Conservation (phyloP, 306 rosid species). For the Rosa multiflora region DNA sequence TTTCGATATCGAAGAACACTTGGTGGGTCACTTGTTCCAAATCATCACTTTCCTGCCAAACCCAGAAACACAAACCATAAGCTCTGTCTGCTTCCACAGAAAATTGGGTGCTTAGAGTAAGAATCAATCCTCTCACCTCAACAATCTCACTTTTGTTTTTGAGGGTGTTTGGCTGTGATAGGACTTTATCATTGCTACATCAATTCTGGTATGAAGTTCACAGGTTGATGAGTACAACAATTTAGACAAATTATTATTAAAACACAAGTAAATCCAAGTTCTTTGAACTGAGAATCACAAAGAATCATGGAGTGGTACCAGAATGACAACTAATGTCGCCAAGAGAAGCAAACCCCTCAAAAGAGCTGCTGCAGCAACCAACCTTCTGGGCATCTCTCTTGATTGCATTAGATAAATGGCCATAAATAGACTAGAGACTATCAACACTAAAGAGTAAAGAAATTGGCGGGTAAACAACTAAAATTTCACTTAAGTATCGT, state of each 20-base stretch:
- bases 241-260: neutral
- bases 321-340: constrained; percentile 33
- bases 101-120: neutral
- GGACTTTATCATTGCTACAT: constrained; percentile 23
- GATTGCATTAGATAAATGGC: too few relatives aligned
- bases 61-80: neutral
- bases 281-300: neutral
- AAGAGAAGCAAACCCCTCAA: constrained; percentile 46
- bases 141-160: constrained; percentile 17
- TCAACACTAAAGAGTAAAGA: too few relatives aligned
- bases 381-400: constrained; percentile 24
- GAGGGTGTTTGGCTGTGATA: constrained; percentile 4
- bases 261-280: neutral
- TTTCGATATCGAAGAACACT: constrained; percentile 49
- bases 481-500: too few relatives aligned
- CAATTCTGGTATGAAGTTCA: constrained; percentile 28
- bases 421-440: too few relatives aligned
- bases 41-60: constrained; percentile 28
- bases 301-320: constrained; percentile 24
- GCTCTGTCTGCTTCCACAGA: neutral
- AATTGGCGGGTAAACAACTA: too few relatives aligned
- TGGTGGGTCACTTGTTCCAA: constrained; percentile 48
- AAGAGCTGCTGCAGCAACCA: constrained; percentile 31
- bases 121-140: constrained; percentile 18
- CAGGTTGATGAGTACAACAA: neutral